Percentiles rank a stretch among this genome's conserved stretches.
Conservation (phyloP, 1,139 yeast species). For the Saccharomyces pastorianus region DNA sequence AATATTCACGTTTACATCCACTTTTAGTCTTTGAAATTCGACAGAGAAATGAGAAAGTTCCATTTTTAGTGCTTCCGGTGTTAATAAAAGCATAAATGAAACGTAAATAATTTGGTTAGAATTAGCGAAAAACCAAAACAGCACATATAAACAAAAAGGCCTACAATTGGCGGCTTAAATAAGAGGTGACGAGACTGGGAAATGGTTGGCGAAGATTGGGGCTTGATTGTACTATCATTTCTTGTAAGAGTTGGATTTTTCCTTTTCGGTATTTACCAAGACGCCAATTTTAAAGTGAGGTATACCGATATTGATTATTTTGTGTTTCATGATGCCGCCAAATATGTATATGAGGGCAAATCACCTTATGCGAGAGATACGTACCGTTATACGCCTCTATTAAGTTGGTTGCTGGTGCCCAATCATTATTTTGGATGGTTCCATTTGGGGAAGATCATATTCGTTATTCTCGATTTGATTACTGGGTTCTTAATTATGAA, state of each 20-base stretch:
- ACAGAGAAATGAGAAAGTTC: too few relatives aligned
- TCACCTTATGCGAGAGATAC: conserved; percentile 85
- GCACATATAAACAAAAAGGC: not conserved
- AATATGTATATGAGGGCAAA: conserved; percentile 50
- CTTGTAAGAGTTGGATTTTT: conserved; percentile 57
- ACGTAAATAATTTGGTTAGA: not conserved
- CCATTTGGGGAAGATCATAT: conserved; percentile 71
- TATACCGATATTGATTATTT: conserved; percentile 91
- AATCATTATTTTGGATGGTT: conserved; percentile 38
- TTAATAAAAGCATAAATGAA: not conserved
- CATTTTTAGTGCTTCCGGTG: not conserved
- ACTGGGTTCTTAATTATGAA: conserved; percentile 64
- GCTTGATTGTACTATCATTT: conserved; percentile 28
- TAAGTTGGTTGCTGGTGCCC: conserved; percentile 78
- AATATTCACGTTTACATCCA: too few relatives aligned
- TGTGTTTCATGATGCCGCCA: conserved; percentile 89
- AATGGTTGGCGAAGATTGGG: conserved; percentile 4
- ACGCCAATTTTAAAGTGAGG: conserved; percentile 64
- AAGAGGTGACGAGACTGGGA: not conserved
- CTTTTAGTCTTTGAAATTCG: not conserved
- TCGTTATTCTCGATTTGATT: conserved; percentile 66
- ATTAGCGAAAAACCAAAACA: not conserved
- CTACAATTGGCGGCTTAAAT: not conserved
- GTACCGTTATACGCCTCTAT: conserved; percentile 82
- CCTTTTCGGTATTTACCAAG: conserved; percentile 82